These are phyloP conservation scores for Byssochlamys sp. DNA, from an alignment of 2,329 filamentous ascomycete species.

Conservation along the genomic window DNA sequence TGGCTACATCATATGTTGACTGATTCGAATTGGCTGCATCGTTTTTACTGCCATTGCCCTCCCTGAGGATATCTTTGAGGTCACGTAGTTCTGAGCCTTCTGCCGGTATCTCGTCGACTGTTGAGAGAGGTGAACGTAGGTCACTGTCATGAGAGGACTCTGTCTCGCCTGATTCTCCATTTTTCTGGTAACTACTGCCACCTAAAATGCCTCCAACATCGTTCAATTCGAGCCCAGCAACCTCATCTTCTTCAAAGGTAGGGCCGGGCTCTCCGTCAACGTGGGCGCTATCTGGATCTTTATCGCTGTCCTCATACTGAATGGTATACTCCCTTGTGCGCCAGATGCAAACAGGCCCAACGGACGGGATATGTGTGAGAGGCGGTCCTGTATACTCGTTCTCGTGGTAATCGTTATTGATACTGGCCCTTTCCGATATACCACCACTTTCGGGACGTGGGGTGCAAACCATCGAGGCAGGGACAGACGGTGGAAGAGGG, in stretches of 20 bases:
- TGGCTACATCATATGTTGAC: not conserved
- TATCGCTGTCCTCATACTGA: slow-evolving; percentile 4
- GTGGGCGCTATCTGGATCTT: not conserved
- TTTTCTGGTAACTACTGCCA: not conserved
- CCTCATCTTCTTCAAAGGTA: slow-evolving; percentile 2
- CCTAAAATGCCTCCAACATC: slow-evolving; percentile 4
- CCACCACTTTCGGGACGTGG: not conserved
- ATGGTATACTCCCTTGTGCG: slow-evolving; percentile 6
- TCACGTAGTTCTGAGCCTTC: not conserved
- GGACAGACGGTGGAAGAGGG: not conserved
- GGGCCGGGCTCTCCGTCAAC: not conserved
- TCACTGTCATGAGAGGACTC: not conserved
- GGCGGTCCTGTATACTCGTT: not conserved
- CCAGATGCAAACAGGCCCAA: slow-evolving; percentile 3
- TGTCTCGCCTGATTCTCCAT: not conserved
- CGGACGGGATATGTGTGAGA: not conserved
- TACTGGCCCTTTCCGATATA: not conserved
- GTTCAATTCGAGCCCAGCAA: slow-evolving; percentile 3
- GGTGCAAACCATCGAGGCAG: not conserved
- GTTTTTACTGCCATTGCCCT: not conserved
- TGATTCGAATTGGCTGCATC: not conserved
- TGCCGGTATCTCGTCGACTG: not conserved
- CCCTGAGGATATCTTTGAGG: not conserved
- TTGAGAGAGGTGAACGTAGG: not conserved
- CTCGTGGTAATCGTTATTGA: not conserved